A percentile compares a stretch with the other conserved stretches of the same genome.
Conservation (phyloP, 1,139 yeast genomes). For the Tardiomyces blankii region DNA sequence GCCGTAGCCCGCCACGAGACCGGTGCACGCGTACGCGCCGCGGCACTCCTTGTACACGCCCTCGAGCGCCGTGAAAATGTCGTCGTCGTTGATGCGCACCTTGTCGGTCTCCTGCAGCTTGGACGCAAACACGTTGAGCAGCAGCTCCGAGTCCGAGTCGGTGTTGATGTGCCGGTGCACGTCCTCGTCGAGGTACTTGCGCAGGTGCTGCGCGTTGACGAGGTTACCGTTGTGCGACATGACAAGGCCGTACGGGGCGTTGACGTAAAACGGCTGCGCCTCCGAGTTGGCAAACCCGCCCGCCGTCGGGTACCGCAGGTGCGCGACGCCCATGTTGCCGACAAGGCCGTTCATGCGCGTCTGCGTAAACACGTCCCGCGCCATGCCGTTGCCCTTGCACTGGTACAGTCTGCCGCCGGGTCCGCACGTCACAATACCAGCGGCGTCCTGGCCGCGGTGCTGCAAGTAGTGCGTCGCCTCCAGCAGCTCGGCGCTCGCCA, state of each 20-base stretch:
- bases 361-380: slow-evolving; percentile 90
- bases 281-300: slow-evolving; percentile 96
- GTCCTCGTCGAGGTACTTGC: slow-evolving; percentile 74
- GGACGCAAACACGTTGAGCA: slow-evolving; percentile 82
- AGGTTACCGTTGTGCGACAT: slow-evolving; percentile 91
- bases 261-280: slow-evolving; percentile 98
- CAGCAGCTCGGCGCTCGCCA: slow-evolving; percentile 80
- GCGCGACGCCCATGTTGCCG: slow-evolving; percentile 95
- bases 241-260: slow-evolving; percentile 89
- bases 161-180: slow-evolving; percentile 97
- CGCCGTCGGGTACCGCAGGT: slow-evolving; percentile 94
- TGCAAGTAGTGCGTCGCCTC: slow-evolving; percentile 92
- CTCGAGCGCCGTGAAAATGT: slow-evolving; percentile 72
- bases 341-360: slow-evolving; percentile 64
- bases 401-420: slow-evolving; percentile 87
- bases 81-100: slow-evolving; percentile 84
- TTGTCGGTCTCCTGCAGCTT: slow-evolving; percentile 88
- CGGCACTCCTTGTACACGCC: slow-evolving; percentile 74
- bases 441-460: slow-evolving; percentile 99
- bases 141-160: slow-evolving; percentile 87
- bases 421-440: slow-evolving; percentile 98
- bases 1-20: slow-evolving; percentile 94
- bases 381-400: slow-evolving; percentile 99
- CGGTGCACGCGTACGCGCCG: slow-evolving; percentile 95
- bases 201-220: slow-evolving; percentile 72